Evolutionary conservation across 140 eudicot species (phyloP).

Genomic region (Oenanthe javanica): DNA sequence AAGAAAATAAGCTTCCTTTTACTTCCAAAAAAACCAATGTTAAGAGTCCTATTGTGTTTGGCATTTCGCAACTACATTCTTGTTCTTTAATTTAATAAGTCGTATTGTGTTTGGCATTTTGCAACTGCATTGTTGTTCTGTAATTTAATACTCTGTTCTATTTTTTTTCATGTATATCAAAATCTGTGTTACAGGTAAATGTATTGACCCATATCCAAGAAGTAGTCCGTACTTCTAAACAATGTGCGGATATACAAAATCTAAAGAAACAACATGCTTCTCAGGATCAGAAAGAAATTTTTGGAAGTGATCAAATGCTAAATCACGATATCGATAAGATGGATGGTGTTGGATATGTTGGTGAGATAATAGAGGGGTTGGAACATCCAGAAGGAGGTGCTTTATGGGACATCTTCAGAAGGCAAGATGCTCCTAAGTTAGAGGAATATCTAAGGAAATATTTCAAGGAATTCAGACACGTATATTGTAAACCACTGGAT

Average conservation of each 20-base stretch:
- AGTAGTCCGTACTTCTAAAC: not conserved
- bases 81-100: not conserved
- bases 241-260: slow-evolving; percentile 1
- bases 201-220: slow-evolving; percentile 41
- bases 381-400: slow-evolving; percentile 12
- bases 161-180: not conserved
- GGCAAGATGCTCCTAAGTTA: slow-evolving; percentile 12
- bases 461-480: slow-evolving; percentile 12
- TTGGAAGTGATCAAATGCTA: slow-evolving; percentile 1
- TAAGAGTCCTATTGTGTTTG: not conserved
- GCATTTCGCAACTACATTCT: not conserved
- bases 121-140: not conserved
- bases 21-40: not conserved
- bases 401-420: slow-evolving; percentile 13
- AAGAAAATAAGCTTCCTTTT: not conserved
- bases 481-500: slow-evolving; percentile 4
- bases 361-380: not conserved
- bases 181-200: slow-evolving; percentile 32
- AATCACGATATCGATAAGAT: not conserved
- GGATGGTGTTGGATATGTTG: not conserved
- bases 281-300: slow-evolving; percentile 36
- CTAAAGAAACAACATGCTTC: slow-evolving; percentile 21
- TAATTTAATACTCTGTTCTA: not conserved
- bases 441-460: slow-evolving; percentile 12
- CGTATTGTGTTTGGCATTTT: not conserved